Percentiles rank a stretch among this genome's conserved stretches.
Evolutionary conservation across 2,329 filamentous ascomycete genomes (phyloP).

Genomic region (Geosmithia morbida): DNA sequence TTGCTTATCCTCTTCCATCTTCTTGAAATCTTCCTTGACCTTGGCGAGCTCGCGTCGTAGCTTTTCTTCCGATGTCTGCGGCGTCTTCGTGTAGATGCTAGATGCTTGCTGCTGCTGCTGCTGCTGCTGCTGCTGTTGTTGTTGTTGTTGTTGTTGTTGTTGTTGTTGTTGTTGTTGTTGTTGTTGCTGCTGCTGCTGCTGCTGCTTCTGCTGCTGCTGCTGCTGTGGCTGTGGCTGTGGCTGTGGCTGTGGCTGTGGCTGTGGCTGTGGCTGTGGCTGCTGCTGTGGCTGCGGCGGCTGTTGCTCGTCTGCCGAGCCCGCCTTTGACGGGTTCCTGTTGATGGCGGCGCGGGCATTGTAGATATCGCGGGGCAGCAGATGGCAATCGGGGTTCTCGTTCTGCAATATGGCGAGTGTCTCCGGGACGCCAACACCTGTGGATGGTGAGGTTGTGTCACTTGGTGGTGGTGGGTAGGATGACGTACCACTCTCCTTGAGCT

Average conservation of each 20-base stretch:
- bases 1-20: constrained; percentile 38
- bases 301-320: constrained; percentile 43
- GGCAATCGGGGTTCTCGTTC: constrained; percentile 47
- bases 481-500: constrained; percentile 51
- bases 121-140: constrained; percentile 7
- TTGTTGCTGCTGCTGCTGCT: constrained; percentile 1
- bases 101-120: constrained; percentile 1
- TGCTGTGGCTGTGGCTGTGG: constrained; percentile 13
- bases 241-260: constrained; percentile 12
- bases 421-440: constrained; percentile 45
- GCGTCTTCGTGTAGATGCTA: constrained; percentile 52
- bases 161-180: not conserved
- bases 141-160: constrained; percentile 13
- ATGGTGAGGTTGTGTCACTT: constrained; percentile 15
- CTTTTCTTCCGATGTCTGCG: constrained; percentile 47
- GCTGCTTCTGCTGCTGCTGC: constrained; percentile 7
- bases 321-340: constrained; percentile 49
- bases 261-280: constrained; percentile 9
- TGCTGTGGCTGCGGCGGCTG: constrained; percentile 30
- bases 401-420: constrained; percentile 54
- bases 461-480: constrained; percentile 5
- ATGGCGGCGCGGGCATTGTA: constrained; percentile 55
- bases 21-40: constrained; percentile 38
- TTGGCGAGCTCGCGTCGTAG: constrained; percentile 45
- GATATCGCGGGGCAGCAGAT: constrained; percentile 48